A percentile compares a stretch with the other conserved stretches of the same genome.
Evolutionary conservation across 208 protist species (phyloP).

Genomic region (Naegleria lovaniensis): DNA sequence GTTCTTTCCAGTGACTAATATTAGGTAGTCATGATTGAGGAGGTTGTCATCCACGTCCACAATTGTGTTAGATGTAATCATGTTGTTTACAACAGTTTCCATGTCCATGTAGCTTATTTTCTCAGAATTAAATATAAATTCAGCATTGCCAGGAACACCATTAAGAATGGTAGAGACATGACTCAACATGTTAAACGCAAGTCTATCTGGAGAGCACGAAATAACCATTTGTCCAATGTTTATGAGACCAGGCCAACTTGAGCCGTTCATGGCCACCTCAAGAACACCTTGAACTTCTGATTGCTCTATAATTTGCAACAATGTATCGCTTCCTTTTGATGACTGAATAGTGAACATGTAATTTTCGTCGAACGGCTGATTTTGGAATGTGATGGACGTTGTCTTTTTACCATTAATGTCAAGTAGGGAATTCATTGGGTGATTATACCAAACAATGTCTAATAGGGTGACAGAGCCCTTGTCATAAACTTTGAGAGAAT

Average conservation of each 20-base stretch:
- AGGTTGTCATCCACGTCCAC: neutral
- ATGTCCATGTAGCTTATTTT: neutral
- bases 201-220: neutral
- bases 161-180: neutral
- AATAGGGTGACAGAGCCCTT: neutral
- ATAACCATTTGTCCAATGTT: neutral
- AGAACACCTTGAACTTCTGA: too few species aligned
- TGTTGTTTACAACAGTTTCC: neutral
- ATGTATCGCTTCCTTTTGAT: too few species aligned
- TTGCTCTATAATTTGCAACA: too few species aligned
- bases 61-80: neutral
- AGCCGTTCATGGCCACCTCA: too few species aligned
- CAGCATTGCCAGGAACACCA: neutral
- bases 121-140: neutral
- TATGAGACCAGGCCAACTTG: too few species aligned
- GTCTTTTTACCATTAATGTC: neutral
- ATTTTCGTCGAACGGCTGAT: too few species aligned
- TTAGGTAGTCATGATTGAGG: neutral
- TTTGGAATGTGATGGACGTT: too few species aligned
- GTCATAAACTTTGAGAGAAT: too few species aligned
- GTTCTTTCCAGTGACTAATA: neutral
- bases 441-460: neutral
- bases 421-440: neutral
- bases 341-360: too few species aligned
- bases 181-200: neutral